These are phyloP conservation scores for Comarum palustre DNA, from an alignment of 306 rosid species.

Conservation along the genomic window DNA sequence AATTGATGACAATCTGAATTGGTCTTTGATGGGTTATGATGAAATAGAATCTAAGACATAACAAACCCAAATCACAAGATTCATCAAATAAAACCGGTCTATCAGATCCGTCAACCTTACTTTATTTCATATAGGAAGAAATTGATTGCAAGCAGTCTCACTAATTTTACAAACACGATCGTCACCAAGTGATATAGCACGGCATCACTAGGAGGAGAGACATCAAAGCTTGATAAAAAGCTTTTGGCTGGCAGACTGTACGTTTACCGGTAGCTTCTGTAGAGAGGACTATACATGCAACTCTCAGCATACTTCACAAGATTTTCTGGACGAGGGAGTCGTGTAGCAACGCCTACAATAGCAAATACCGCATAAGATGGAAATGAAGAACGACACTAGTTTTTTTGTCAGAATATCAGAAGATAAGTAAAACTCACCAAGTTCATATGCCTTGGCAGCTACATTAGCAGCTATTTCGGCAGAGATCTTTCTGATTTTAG, in stretches of 20 bases:
- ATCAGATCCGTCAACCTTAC: not conserved
- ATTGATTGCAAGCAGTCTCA: not conserved
- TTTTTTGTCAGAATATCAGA: not conserved
- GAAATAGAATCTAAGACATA: not conserved
- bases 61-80: not conserved
- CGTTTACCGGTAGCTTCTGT: constrained; percentile 60
- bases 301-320: constrained; percentile 82
- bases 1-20: not conserved
- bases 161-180: not conserved
- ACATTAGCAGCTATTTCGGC: constrained; percentile 80
- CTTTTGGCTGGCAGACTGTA: not conserved
- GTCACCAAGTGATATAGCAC: not conserved
- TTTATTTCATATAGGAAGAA: not conserved
- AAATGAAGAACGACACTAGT: not conserved
- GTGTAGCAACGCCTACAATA: constrained; percentile 72
- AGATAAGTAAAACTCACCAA: constrained; percentile 45
- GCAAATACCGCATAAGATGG: not conserved
- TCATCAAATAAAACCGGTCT: not conserved
- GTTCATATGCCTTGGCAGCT: constrained; percentile 86
- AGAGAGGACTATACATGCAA: constrained; percentile 79
- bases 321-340: constrained; percentile 76
- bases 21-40: not conserved
- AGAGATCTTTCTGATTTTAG: constrained; percentile 76
- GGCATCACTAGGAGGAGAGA: not conserved
- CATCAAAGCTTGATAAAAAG: not conserved